Base-by-base conservation (phyloP, 1,139 yeast species). In the Maudiozyma humilis region DNA sequence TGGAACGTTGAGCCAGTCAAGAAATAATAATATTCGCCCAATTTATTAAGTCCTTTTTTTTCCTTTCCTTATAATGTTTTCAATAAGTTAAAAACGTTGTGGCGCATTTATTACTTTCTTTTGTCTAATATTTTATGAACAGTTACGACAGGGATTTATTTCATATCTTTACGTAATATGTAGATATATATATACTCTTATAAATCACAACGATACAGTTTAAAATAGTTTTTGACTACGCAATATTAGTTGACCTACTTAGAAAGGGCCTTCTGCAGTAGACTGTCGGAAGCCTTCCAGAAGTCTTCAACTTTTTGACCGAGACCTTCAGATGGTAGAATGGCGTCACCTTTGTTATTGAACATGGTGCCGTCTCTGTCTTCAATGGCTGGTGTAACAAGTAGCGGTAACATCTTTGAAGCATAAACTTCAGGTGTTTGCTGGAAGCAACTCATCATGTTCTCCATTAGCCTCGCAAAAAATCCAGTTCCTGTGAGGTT, bases 1-100 rank as follows among this genome's bases (percentile, higher is more conserved):
- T 89, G 96, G 96, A 83, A 87, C 60, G 77, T 87, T 51, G 95
- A 86, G 67, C 91, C 95, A 14, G 65, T 77, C 46, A 52, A 52
- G 40, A 53, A 44, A 29, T 37, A 17, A 16, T 30, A 30, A 30
- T 30, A 30, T 30, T 30, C 32, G 15, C 14, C 7, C 15, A 6
- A 6, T 15, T 10, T 30, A n/a, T 10, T 30, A 10, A 3, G 15
- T 6, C 16, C 2, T 14, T 14, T 29, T 30, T 30, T 30, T 30
- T 30, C 2, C 2, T 4, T 16, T 30, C 32, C 2, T 30, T 30
- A 10, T 6, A 2, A 4, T 16, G 15, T 14, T 30, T 30, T 30
- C 4, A 30, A 30, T 3, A 16, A 16, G 15, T 14, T 14, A 30
- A 30, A 30, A 30, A 3, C 15, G 15, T 16, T 14, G 15, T 30